A percentile compares a stretch with the other conserved stretches of the same genome.
These are phyloP conservation scores for Gleditsia sinensis DNA, from an alignment of 306 rosid species.

Conservation along the genomic window DNA sequence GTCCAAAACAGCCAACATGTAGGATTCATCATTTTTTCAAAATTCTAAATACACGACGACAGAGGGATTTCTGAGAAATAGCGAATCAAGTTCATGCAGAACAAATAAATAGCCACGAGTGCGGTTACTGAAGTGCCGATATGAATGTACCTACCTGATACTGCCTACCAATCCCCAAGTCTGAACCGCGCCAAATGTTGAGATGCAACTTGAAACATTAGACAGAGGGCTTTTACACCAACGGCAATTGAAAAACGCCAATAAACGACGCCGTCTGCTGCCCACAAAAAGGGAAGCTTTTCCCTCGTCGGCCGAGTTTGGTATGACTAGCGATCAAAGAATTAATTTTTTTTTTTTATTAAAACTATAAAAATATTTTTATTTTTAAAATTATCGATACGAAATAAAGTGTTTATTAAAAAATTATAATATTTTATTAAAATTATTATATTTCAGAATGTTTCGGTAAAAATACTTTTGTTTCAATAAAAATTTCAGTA, in stretches of 20 bases:
- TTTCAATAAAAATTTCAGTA: too few relatives aligned
- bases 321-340: too few relatives aligned
- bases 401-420: too few relatives aligned
- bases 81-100: neutral
- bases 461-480: too few relatives aligned
- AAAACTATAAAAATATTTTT: too few relatives aligned
- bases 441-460: too few relatives aligned
- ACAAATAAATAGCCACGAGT: neutral
- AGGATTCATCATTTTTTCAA: neutral
- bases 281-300: too few relatives aligned
- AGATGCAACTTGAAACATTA: neutral
- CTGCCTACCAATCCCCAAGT: neutral
- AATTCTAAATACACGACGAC: neutral
- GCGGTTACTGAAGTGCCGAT: neutral
- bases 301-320: too few relatives aligned
- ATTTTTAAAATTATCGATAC: too few relatives aligned
- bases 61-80: neutral
- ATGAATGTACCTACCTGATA: neutral
- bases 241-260: neutral
- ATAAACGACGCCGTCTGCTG: neutral
- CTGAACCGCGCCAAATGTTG: neutral
- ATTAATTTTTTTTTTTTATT: too few relatives aligned
- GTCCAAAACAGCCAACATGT: neutral
- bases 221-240: neutral
- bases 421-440: too few relatives aligned